phyloP scores from a whole-genome alignment of 1,284 basidiomycete species.

The Puccinia hordei region DNA sequence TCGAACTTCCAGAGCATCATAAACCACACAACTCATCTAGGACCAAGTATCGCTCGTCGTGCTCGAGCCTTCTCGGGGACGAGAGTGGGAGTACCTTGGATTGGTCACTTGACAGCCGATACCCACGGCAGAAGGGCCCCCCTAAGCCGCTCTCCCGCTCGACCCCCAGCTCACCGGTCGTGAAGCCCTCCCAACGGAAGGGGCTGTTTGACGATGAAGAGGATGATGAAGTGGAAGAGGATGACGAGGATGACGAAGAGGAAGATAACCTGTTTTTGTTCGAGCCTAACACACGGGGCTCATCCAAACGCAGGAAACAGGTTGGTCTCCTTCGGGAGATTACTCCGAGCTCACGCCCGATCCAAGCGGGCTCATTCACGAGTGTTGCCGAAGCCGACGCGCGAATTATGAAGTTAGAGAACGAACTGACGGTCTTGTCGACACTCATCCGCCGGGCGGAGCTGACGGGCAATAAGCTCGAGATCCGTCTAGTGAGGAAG shows the following conservation, averaged over 20 bases:
- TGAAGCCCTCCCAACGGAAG: slow-evolving; percentile 26
- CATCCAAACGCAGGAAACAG: slow-evolving; percentile 2
- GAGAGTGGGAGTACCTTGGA: slow-evolving; percentile 9
- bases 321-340: not conserved
- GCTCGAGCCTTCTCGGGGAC: slow-evolving; percentile 4
- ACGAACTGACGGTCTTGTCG: slow-evolving; percentile 79
- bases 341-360: slow-evolving; percentile 12
- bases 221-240: slow-evolving; percentile 30
- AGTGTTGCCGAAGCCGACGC: slow-evolving; percentile 75
- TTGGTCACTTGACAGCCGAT: not conserved
- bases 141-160: slow-evolving; percentile 9
- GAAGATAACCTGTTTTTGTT: slow-evolving; percentile 4
- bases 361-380: slow-evolving; percentile 60
- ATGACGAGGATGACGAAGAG: slow-evolving; percentile 31
- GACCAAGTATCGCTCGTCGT: not conserved
- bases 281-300: not conserved
- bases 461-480: slow-evolving; percentile 81
- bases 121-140: not conserved
- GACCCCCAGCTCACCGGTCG: slow-evolving; percentile 13
- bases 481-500: slow-evolving; percentile 76
- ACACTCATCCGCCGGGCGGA: slow-evolving; percentile 90
- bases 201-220: slow-evolving; percentile 45
- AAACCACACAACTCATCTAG: not conserved
- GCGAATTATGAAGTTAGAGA: slow-evolving; percentile 73
- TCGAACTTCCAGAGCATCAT: slow-evolving; percentile 9